Evolutionary conservation across 768 basidiomycete genomes (phyloP).

Genomic region (Hygrophorus pudorinus): DNA sequence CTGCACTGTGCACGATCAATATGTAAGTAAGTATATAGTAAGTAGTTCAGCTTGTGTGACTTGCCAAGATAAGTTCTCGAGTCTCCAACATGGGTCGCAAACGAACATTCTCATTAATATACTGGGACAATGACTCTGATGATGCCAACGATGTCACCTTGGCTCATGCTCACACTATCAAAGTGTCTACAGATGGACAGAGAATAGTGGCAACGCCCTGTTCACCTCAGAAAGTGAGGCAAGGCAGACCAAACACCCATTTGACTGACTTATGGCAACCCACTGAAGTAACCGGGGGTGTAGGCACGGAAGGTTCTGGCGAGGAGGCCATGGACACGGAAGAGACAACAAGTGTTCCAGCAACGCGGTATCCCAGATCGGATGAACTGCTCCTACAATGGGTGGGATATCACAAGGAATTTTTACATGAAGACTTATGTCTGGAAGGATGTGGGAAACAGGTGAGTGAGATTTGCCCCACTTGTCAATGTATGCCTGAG

Average conservation of each 20-base stretch:
- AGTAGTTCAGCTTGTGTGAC: not conserved
- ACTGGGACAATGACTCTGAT: constrained; percentile 2
- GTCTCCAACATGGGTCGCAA: not conserved
- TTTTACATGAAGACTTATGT: not conserved
- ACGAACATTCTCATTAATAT: not conserved
- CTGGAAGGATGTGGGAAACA: constrained; percentile 3
- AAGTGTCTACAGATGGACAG: not conserved
- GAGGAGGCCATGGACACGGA: not conserved
- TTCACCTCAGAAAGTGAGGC: not conserved
- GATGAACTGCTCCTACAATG: constrained; percentile 1
- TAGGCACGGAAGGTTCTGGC: not conserved
- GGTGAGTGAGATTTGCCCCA: not conserved
- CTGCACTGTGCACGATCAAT: no score
- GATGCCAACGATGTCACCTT: constrained; percentile 1
- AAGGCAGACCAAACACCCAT: not conserved
- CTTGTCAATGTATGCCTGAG: not conserved
- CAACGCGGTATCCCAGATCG: constrained; percentile 1
- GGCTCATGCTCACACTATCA: not conserved
- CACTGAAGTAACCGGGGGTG: not conserved
- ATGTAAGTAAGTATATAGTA: not conserved
- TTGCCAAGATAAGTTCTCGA: not conserved
- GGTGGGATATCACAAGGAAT: constrained; percentile 3
- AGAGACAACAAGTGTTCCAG: not conserved
- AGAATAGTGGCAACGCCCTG: not conserved
- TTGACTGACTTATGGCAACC: not conserved